Conservation (phyloP, 2,329 filamentous ascomycete genomes). For the Macrophomina phaseolina region DNA sequence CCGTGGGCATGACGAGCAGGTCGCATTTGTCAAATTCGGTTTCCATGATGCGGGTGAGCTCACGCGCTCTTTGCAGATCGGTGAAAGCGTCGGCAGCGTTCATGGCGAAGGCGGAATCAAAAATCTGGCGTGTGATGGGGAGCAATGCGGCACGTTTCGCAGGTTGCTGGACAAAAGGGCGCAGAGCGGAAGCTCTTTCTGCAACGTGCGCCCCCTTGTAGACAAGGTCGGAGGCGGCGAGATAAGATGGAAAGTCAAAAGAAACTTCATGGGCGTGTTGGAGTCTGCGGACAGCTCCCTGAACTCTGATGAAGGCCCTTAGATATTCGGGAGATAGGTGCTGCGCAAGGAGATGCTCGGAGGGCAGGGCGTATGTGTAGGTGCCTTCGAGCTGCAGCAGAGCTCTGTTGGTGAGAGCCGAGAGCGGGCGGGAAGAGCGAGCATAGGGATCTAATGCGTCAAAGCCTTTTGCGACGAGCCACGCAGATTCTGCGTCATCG, state of each 20-base stretch:
- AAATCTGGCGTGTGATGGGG: constrained; percentile 6
- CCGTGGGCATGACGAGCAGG: background rate
- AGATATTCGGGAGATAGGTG: background rate
- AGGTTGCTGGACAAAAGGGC: background rate
- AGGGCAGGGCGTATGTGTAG: background rate
- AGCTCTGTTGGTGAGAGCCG: background rate
- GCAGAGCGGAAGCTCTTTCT: background rate
- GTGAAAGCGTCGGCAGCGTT: constrained; percentile 1
- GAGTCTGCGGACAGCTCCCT: background rate
- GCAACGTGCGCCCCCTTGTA: constrained; percentile 8
- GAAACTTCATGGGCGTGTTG: background rate
- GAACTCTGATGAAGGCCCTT: background rate
- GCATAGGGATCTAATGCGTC: background rate
- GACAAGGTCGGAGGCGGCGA: background rate
- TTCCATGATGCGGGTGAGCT: constrained; percentile 5
- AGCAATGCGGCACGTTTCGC: background rate
- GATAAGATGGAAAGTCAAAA: background rate
- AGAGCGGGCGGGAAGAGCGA: background rate
- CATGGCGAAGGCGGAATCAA: background rate
- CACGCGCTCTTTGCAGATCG: background rate
- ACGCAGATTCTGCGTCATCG: constrained; percentile 42
- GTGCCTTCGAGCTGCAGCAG: background rate
- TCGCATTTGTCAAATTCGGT: constrained; percentile 1
- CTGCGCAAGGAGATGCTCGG: background rate
- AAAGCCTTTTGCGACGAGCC: background rate